Percentiles rank a stretch among this genome's conserved stretches.
These are phyloP conservation scores for Ceriops tagal DNA, from an alignment of 345 rosid species.

Conservation along the genomic window DNA sequence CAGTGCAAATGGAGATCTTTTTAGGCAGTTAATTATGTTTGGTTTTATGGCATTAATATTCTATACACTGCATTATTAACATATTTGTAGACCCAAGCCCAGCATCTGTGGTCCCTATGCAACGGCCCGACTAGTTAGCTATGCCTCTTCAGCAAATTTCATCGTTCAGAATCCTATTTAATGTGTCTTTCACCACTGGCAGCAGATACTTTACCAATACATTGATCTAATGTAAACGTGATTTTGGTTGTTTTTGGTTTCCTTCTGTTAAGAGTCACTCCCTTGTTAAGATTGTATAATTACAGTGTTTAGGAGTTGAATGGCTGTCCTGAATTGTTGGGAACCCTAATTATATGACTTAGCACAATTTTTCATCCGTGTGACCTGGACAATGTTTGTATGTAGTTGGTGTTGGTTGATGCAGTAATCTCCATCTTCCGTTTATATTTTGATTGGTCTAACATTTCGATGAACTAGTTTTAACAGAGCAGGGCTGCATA, in stretches of 20 bases:
- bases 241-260: slow-evolving; percentile 16
- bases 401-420: background rate
- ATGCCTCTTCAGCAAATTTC: slow-evolving; percentile 2
- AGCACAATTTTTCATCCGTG: background rate
- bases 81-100: slow-evolving; percentile 40
- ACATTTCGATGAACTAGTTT: background rate
- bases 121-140: slow-evolving; percentile 45
- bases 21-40: background rate
- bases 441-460: background rate
- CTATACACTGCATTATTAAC: background rate
- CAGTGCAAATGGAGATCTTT: background rate
- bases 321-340: background rate
- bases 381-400: background rate
- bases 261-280: background rate
- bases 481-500: no score
- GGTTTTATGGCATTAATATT: slow-evolving; percentile 2
- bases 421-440: background rate
- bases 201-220: slow-evolving; percentile 2
- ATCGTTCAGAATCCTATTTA: slow-evolving; percentile 12
- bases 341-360: background rate
- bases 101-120: slow-evolving; percentile 67
- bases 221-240: background rate
- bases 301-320: background rate
- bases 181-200: background rate
- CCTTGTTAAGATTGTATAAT: slow-evolving; percentile 10